Evolutionary conservation across 495 filamentous ascomycete genomes (phyloP).

Genomic region (Xylaria flabelliformis): DNA sequence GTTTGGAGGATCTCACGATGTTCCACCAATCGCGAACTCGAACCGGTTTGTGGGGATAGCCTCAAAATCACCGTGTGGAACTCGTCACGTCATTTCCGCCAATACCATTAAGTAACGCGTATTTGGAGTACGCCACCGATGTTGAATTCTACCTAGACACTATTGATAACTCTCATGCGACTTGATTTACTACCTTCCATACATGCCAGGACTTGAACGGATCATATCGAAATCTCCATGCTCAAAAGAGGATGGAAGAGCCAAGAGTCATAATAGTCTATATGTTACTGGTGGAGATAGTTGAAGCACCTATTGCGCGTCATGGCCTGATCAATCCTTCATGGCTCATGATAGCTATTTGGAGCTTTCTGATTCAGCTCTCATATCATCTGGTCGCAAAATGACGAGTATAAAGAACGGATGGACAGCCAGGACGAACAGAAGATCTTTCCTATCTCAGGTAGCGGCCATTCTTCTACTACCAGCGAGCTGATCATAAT

Average conservation of each 20-base stretch:
- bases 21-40: slow-evolving; percentile 18
- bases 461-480: not conserved
- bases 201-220: not conserved
- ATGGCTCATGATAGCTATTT: not conserved
- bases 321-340: not conserved
- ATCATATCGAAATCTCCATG: not conserved
- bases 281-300: slow-evolving; percentile 20
- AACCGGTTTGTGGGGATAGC: slow-evolving; percentile 1
- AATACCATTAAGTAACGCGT: not conserved
- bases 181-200: slow-evolving; percentile 6
- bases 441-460: not conserved
- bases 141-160: not conserved
- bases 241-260: not conserved
- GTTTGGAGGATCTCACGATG: slow-evolving; percentile 26
- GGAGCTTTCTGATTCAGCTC: not conserved
- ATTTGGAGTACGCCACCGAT: not conserved
- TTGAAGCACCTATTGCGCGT: not conserved
- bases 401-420: slow-evolving; percentile 1
- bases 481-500: not conserved
- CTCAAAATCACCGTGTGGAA: not conserved
- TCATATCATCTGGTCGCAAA: not conserved
- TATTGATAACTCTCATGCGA: slow-evolving; percentile 1
- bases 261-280: not conserved
- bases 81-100: slow-evolving; percentile 19
- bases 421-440: not conserved